Evolutionary conservation across 345 rosid species (phyloP).

Genomic region (Hirschfeldia incana): DNA sequence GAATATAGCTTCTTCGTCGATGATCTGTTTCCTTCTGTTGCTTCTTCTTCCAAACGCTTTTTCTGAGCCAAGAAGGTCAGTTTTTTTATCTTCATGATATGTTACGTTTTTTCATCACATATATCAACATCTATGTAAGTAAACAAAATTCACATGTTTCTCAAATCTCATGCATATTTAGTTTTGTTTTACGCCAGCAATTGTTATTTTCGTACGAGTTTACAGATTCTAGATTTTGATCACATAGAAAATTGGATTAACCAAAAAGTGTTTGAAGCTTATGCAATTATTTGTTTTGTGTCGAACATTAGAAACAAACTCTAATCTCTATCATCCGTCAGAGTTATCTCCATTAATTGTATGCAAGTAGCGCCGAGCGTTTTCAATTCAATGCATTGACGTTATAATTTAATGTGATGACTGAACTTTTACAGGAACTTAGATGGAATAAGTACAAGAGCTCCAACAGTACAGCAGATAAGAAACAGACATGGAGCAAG

Average conservation of each 20-base stretch:
- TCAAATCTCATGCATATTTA: slow-evolving; percentile 17
- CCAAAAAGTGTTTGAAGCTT: neutral
- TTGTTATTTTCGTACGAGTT: slow-evolving; percentile 13
- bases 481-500: slow-evolving; percentile 17
- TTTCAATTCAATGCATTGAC: slow-evolving; percentile 14
- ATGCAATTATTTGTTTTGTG: neutral
- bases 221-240: neutral
- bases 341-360: neutral
- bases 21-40: slow-evolving; percentile 14
- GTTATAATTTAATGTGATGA: neutral
- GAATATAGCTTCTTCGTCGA: slow-evolving; percentile 18
- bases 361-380: neutral
- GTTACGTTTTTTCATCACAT: slow-evolving; percentile 7
- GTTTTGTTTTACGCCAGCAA: slow-evolving; percentile 1
- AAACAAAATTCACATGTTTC: slow-evolving; percentile 16
- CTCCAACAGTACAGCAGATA: slow-evolving; percentile 28
- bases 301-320: neutral
- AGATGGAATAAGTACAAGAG: slow-evolving; percentile 21
- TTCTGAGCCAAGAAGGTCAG: slow-evolving; percentile 25
- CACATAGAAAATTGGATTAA: neutral
- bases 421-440: slow-evolving; percentile 8
- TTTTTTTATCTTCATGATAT: slow-evolving; percentile 5
- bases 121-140: neutral
- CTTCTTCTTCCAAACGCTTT: slow-evolving; percentile 31
- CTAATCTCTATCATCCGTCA: neutral